These are phyloP conservation scores for Purshia tridentata DNA, from an alignment of 306 rosid species.

Conservation along the genomic window DNA sequence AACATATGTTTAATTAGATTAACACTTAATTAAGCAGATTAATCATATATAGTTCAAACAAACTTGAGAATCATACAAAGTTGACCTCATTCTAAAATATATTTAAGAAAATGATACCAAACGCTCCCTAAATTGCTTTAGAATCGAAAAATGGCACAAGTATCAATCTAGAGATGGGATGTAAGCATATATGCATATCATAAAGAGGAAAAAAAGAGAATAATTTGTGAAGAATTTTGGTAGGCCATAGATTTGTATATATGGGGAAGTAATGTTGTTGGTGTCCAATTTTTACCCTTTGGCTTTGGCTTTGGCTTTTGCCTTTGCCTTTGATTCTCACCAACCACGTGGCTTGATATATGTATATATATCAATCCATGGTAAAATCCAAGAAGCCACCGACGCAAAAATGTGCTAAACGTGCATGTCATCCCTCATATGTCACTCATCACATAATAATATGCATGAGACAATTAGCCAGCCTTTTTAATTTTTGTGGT, in stretches of 20 bases:
- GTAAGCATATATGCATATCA: not conserved
- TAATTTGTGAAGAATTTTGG: not conserved
- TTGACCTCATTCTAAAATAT: too few species aligned
- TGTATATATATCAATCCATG: constrained; percentile 6
- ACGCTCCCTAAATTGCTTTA: not conserved
- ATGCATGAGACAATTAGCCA: constrained; percentile 3
- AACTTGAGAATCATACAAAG: too few species aligned
- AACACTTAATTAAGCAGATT: too few species aligned
- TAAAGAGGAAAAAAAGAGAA: not conserved
- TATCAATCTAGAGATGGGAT: not conserved
- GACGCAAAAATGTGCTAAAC: constrained; percentile 30
- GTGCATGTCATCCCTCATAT: constrained; percentile 11
- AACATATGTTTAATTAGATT: too few species aligned
- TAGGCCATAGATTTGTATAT: not conserved
- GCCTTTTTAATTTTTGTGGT: not conserved
- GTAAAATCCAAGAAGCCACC: constrained; percentile 38
- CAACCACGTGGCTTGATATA: not conserved
- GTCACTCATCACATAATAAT: not conserved
- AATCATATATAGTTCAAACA: too few species aligned
- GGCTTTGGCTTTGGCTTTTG: not conserved
- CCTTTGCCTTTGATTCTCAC: not conserved
- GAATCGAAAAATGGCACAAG: not conserved
- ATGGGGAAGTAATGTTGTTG: not conserved
- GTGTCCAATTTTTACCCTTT: not conserved
- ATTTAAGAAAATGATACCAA: too few species aligned